Base-by-base conservation (phyloP, 768 basidiomycete genomes). In the Asterophora parasitica region DNA sequence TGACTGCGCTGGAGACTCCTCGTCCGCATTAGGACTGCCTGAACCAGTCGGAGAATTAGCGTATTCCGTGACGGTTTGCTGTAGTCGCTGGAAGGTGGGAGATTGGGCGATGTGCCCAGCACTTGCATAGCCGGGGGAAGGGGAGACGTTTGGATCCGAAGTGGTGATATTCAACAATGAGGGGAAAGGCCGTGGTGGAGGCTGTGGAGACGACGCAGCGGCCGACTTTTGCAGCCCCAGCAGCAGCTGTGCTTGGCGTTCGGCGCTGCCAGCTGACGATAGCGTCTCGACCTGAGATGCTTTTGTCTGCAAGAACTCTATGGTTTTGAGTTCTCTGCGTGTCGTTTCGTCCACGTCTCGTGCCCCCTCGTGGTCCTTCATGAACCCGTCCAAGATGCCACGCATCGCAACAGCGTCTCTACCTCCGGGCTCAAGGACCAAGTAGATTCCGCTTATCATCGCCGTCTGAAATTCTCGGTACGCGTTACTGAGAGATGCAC, bases 391-490 rank as follows among this genome's bases (percentile, higher is more conserved):
- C 54, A 93, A 65, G 40, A 93, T 88, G 33, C 76, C 70, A 58
- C 87, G 85, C 88, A 93, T 91, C 35, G 71, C 74, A 4, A 69
- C 73, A 4, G 83, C 80, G 57, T 88, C 75, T 53, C 75, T 70
- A 3, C 88, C 89, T 31, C 71, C 80, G 2, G 88, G 90, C 52
- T 92, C 81, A 23, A 92, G 70, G 42, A 88, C 81, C 42, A 92
- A 78, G 61, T 90, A 90, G 43, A 93, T 90, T 9, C 91, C 87
- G 52, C 85, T 84, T 45, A 92, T 85, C 88, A 93, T 89, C 8
- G 88, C 85, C 7, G 87, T 84, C 62, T 91, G 89, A 65, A 92
- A 92, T 58, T 91, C 89, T 47, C 89, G 74, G 59, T 91, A 92
- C 6, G 85, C 86, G 53, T 87, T 89, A 57, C 88, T 82, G 23